Evolutionary conservation across 257 asterid species (phyloP).

Genomic region (Nicotiana knightiana): DNA sequence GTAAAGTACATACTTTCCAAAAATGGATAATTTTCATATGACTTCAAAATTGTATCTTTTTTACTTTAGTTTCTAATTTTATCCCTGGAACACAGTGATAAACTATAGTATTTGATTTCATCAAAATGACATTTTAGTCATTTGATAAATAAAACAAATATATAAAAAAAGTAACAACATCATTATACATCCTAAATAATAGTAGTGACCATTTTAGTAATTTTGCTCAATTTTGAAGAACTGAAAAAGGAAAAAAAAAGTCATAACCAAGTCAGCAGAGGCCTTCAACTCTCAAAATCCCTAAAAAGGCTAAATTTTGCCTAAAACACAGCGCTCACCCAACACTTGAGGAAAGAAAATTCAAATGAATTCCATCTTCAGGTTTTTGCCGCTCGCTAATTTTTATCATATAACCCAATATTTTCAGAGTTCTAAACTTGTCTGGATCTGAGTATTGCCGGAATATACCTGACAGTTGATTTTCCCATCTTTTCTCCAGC

Average conservation of each 20-base stretch:
- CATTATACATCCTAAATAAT: too few relatives aligned
- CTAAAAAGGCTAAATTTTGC: background rate
- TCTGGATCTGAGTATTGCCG: background rate
- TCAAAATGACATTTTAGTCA: too few relatives aligned
- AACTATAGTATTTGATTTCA: too few relatives aligned
- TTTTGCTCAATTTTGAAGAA: background rate
- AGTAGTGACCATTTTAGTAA: background rate
- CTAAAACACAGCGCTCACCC: background rate
- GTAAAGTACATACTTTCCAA: too few relatives aligned
- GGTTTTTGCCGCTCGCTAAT: constrained; percentile 1
- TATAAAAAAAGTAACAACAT: too few relatives aligned
- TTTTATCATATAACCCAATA: background rate
- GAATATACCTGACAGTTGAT: background rate
- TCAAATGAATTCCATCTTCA: background rate
- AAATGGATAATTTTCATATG: too few relatives aligned
- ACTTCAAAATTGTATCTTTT: background rate
- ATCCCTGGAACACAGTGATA: too few relatives aligned
- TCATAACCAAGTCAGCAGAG: background rate
- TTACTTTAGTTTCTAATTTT: too few relatives aligned
- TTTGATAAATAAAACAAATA: too few relatives aligned
- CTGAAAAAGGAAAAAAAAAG: background rate
- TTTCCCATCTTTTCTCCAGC: background rate
- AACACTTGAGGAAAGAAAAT: background rate
- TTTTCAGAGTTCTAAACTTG: background rate
- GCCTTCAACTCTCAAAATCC: background rate